phyloP scores from a whole-genome alignment of 495 filamentous ascomycete species.

The Staphylotrichum longicolle region DNA sequence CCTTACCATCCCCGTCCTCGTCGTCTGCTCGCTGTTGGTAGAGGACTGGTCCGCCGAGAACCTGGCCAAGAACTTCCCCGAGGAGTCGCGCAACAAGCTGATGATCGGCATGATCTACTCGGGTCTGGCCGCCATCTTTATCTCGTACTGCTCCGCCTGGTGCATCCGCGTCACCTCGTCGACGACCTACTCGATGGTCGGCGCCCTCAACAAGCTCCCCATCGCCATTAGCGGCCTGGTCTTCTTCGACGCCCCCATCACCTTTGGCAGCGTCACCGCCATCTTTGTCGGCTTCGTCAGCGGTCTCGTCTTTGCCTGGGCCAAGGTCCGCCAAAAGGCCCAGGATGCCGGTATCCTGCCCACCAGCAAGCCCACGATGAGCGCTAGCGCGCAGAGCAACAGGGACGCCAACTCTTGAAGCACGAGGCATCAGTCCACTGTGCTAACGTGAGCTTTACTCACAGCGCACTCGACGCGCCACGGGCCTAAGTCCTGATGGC shows the following conservation, averaged over 20 bases:
- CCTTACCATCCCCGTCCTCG: conserved; percentile 88
- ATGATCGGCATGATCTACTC: conserved; percentile 91
- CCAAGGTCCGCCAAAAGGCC: conserved; percentile 79
- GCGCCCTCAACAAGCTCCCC: conserved; percentile 95
- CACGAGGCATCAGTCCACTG: conserved; percentile 10
- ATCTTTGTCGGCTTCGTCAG: conserved; percentile 87
- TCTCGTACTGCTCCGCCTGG: conserved; percentile 98
- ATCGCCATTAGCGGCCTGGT: conserved; percentile 86
- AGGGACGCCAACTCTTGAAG: conserved; percentile 63
- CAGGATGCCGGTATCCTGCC: conserved; percentile 65
- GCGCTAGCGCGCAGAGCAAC: conserved; percentile 89
- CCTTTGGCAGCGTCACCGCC: conserved; percentile 85
- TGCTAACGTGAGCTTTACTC: conserved; percentile 4
- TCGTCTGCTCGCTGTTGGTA: conserved; percentile 74
- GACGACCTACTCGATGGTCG: conserved; percentile 98
- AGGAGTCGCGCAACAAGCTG: conserved; percentile 67
- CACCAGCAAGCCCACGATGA: conserved; percentile 67
- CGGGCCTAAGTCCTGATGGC: conserved; percentile 5
- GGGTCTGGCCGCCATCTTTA: conserved; percentile 90
- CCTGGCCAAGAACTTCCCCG: conserved; percentile 82
- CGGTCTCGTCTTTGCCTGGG: conserved; percentile 87
- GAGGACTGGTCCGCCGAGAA: conserved; percentile 93
- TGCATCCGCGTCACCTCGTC: conserved; percentile 95
- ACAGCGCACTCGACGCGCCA: conserved; percentile 12
- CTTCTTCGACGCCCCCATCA: conserved; percentile 94